Conservation (phyloP, 257 asterid genomes). For the Cynanchum wilfordii region DNA sequence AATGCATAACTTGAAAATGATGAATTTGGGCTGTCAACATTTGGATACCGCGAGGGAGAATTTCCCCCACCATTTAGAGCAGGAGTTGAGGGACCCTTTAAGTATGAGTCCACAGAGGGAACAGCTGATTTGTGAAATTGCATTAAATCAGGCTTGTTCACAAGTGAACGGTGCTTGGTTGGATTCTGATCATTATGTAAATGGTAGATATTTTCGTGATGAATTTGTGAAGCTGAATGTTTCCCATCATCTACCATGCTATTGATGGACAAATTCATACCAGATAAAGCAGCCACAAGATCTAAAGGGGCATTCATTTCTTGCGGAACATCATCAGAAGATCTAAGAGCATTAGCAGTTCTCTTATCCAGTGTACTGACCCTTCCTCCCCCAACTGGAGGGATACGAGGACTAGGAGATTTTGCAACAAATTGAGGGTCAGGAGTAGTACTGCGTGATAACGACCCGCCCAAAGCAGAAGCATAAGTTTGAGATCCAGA, state of each 20-base stretch:
- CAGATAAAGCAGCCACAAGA: conserved; percentile 57
- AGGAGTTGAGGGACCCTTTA: conserved; percentile 41
- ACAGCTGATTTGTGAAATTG: conserved; percentile 23
- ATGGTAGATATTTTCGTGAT: conserved; percentile 30
- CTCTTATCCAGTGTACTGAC: conserved; percentile 34
- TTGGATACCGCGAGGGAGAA: conserved; percentile 47
- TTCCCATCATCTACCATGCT: conserved; percentile 39
- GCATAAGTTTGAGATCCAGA: conserved; percentile 46
- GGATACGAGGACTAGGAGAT: conserved; percentile 59
- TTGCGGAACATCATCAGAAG: conserved; percentile 29
- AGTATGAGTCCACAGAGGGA: conserved; percentile 21
- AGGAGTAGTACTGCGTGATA: conserved; percentile 55
- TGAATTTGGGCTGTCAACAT: conserved; percentile 43
- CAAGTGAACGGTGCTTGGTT: conserved; percentile 26
- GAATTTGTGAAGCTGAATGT: conserved; percentile 30
- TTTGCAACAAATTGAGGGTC: conserved; percentile 51
- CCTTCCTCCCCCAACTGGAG: conserved; percentile 45
- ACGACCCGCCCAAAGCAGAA: conserved; percentile 49
- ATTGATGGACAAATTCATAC: conserved; percentile 52
- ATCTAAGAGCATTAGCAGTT: conserved; percentile 23
- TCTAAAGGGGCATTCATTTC: conserved; percentile 39
- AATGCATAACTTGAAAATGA: conserved; percentile 42
- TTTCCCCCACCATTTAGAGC: conserved; percentile 33
- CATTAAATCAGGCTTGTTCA: conserved; percentile 28
- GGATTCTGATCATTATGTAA: conserved; percentile 34